phyloP scores from a whole-genome alignment of 345 rosid species.

The Eucalyptus erythrocorys region DNA sequence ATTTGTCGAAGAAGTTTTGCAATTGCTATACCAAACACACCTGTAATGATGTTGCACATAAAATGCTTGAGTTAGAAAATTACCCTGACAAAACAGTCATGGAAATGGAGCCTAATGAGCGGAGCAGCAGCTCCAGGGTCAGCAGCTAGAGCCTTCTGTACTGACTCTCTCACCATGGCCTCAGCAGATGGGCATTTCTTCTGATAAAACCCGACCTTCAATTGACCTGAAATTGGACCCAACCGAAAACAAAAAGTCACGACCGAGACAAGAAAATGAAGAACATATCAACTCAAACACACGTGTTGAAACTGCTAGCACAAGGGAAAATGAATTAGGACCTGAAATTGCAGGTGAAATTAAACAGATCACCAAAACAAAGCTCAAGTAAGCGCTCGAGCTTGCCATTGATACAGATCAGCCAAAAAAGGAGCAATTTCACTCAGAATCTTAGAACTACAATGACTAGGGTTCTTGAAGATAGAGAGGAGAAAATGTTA shows the following conservation, averaged over 20 bases:
- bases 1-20: no score
- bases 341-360: background rate
- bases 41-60: background rate
- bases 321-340: background rate
- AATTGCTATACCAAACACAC: no score
- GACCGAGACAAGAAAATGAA: background rate
- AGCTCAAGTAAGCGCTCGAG: background rate
- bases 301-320: background rate
- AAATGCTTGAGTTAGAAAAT: background rate
- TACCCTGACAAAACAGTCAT: slow-evolving; percentile 15
- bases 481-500: background rate
- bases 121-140: background rate
- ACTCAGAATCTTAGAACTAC: background rate
- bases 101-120: slow-evolving; percentile 9
- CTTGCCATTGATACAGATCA: background rate
- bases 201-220: background rate
- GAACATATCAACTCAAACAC: background rate
- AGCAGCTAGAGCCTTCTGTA: background rate
- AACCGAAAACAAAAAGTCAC: background rate
- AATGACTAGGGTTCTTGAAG: background rate
- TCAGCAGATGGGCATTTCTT: background rate
- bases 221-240: background rate
- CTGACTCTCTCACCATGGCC: background rate
- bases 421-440: background rate
- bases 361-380: background rate